Conservation (phyloP, 2,329 filamentous ascomycete genomes). For the Didymella sp. region DNA sequence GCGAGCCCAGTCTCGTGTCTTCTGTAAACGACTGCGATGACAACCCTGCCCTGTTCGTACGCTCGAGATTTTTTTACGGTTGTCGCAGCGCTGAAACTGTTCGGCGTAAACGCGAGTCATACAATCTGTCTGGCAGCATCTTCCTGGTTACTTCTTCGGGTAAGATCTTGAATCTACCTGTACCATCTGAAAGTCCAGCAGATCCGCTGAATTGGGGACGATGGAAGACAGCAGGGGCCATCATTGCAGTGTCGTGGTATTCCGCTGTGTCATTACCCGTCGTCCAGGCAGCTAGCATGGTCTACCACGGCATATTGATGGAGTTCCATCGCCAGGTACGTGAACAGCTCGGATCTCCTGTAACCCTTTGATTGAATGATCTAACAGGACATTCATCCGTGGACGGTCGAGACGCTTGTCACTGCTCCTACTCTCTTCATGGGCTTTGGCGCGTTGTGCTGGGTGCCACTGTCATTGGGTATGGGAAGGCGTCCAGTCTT, state of each 20-base stretch:
- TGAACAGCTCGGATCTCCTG: neutral
- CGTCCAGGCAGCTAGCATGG: slow-evolving; percentile 29
- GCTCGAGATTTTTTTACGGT: neutral
- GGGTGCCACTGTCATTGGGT: slow-evolving; percentile 49
- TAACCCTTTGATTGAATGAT: neutral
- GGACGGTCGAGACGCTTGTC: slow-evolving; percentile 35
- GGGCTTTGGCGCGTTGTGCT: slow-evolving; percentile 48
- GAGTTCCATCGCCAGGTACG: slow-evolving; percentile 28
- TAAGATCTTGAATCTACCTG: slow-evolving; percentile 31
- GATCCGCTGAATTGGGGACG: slow-evolving; percentile 37
- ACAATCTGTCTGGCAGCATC: slow-evolving; percentile 32
- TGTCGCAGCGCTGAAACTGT: neutral
- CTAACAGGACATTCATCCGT: slow-evolving; percentile 29
- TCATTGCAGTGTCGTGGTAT: slow-evolving; percentile 26
- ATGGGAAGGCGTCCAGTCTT: slow-evolving; percentile 50
- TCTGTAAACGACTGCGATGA: slow-evolving; percentile 7
- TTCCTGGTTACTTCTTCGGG: slow-evolving; percentile 36
- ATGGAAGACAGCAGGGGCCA: slow-evolving; percentile 30
- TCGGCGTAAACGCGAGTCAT: slow-evolving; percentile 35
- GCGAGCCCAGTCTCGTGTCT: slow-evolving; percentile 19
- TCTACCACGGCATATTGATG: slow-evolving; percentile 20
- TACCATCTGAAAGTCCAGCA: slow-evolving; percentile 32
- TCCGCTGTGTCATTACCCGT: slow-evolving; percentile 25
- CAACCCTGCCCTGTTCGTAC: neutral
- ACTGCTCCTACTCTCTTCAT: slow-evolving; percentile 44